Evolutionary conservation across 2,329 filamentous ascomycete genomes (phyloP), one percentile per base, ranked within the genome.

Genomic region (Drechmeria coniospora): DNA sequence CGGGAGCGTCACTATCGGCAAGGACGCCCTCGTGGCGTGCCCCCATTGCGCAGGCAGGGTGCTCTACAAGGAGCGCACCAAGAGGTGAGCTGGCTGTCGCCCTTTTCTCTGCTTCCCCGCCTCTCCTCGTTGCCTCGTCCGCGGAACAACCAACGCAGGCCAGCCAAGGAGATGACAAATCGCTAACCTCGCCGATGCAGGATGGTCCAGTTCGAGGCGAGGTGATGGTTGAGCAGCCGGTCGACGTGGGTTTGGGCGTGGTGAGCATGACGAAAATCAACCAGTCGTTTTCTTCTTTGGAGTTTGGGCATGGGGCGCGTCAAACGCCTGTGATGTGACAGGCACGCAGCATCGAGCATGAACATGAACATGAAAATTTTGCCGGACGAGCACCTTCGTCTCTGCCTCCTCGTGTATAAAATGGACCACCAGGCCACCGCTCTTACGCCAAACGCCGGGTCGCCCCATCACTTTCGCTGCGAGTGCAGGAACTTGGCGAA

Each of bases 151-250:
- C n/a, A n/a, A n/a, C n/a, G n/a, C n/a, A n/a, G n/a, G n/a, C n/a
- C n/a, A n/a, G n/a, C n/a, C n/a, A n/a, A n/a, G n/a, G n/a, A n/a
- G n/a, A n/a, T n/a, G n/a, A n/a, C n/a, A n/a, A n/a, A n/a, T n/a
- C n/a, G n/a, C n/a, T n/a, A n/a, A n/a, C n/a, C n/a, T 21, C 9
- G 10, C 9, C 10, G 9, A 11, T 16, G 10, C 32, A 92, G 87
- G 49, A 94, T 95, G 86, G 86, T 95, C 28, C 90, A 98, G 59
- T 95, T 98, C 47, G 86, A 98, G 64, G 90, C 90, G 28, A 73
- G 87, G 57, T 95, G 36, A 27, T 15, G 26, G 16, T 21, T 18
- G 13, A 18, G n/a, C 28, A 15, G 20, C 8, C 8, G 22, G 12
- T 15, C n/a, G n/a, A n/a, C n/a, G n/a, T n/a, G n/a, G n/a, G n/a